Base-by-base conservation (phyloP, 1,284 basidiomycete genomes). In the Neonothopanus nambi region DNA sequence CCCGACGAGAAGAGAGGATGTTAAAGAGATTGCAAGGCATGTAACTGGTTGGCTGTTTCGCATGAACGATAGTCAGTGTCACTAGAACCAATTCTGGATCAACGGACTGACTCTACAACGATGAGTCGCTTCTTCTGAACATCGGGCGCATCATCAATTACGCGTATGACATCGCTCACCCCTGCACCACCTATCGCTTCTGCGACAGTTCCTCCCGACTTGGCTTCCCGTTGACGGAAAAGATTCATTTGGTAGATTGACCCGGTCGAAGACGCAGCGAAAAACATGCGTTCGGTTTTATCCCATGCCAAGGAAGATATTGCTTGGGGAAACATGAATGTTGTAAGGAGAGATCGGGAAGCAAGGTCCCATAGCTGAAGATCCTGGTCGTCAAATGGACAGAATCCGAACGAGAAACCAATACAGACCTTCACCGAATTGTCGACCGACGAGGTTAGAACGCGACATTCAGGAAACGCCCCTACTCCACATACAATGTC, bases 361-460 rank as follows among this genome's bases (percentile, higher is more conserved):
- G 84, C 76, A 5, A 94, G 71, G 61, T 94, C 91, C 93, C 93
- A 95, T 42, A 94, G 71, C 90, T 85, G 61, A 18, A 51, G 30
- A 12, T 20, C 26, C 13, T 18, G 8, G 28, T 47, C 12, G 39
- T 40, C 33, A 12, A 24, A 21, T 44, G 56, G 53, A 58, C 17
- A 59, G 46, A 46, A 44, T 46, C 44, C 44, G n/a, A 36, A 33
- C 48, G 41, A 20, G 20, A 37, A 41, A 36, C 44, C 36, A 55
- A 41, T 8, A 52, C 70, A 51, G 56, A 93, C 91, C 77, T 98
- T 98, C 64, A 94, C 91, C n/a, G 91, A 91, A 57, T 93, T 89
- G 67, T 98, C 96, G 37, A 90, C 68, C 0, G 93, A 92, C 5
- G 89, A 84, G 0, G 94, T 93, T 62, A 95, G 79, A 35, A 94